Base-by-base conservation (phyloP, 2,329 filamentous ascomycete species). In the Dactylellina haptotyla region DNA sequence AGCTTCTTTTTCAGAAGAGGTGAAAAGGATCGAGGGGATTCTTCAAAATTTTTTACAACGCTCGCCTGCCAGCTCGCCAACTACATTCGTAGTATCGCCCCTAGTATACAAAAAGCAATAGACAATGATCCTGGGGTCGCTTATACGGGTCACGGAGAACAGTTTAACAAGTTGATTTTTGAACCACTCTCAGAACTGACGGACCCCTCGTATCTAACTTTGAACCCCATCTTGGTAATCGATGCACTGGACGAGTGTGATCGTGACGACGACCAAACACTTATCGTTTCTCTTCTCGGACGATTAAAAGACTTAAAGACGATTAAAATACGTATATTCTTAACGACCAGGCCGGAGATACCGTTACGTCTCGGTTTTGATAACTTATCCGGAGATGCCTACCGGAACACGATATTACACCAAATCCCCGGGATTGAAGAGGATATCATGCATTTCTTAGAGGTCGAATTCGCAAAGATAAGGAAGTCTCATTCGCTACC, bases 341-440 rank as follows among this genome's bases (percentile, higher is more conserved):
- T 84, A 0, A 84, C 83, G 0, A 84, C 82, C 45, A 78, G 83
- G 9, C 83, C 83, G 81, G 63, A 84, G 20, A 59, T 82, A 0
- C 79, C 79, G 0, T 79, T 83, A 20, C 79, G 80, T 0, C 75
- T 81, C 10, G 80, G 81, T 0, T 84, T 85, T 37, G 25, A 51
- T n/a, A 61, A 61, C 0, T 8, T 75, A 0, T 76, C 81, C 3
- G 12, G 75, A 1, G 78, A 77, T 43, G 78, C 34, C 0, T 80
- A 78, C 64, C 76, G 80, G 51, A 76, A 79, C 45, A 28, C 83
- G 1, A 58, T 79, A 1, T 80, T 84, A 1, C 81, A 84, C 18
- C 75, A 83, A 5, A 79, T 83, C 0, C 53, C 53, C 2, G 51
- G 23, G 4, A 77, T 84, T 2, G 64, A 80, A 54, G 76, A 79